A percentile compares a stretch with the other conserved stretches of the same genome.
phyloP scores from a whole-genome alignment of 2,329 filamentous ascomycete genomes.

The Paracoccidioides lutzii region DNA sequence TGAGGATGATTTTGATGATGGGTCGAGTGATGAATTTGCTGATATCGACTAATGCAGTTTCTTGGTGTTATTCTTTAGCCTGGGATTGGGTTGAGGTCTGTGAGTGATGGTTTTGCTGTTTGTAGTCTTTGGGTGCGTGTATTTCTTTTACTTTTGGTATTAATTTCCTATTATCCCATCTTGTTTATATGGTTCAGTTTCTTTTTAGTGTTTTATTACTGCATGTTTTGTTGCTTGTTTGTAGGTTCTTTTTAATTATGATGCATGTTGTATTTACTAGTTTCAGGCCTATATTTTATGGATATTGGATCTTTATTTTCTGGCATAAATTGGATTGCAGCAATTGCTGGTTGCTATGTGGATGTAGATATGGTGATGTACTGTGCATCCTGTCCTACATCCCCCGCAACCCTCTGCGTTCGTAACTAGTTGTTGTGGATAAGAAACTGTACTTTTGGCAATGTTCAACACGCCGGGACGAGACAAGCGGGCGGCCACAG shows the following conservation, averaged over 20 bases:
- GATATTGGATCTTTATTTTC: too few species aligned
- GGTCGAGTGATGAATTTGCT: conserved; percentile 28
- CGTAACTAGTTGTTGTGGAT: too few species aligned
- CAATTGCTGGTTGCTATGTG: too few species aligned
- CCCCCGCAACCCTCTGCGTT: too few species aligned
- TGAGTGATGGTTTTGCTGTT: background rate
- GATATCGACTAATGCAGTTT: conserved; percentile 11
- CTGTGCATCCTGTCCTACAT: too few species aligned
- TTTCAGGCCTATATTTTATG: too few species aligned
- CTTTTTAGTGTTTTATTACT: background rate
- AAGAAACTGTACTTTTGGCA: too few species aligned
- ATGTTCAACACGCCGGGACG: too few species aligned
- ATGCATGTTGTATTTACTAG: background rate
- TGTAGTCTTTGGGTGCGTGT: background rate
- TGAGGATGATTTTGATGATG: conserved; percentile 15
- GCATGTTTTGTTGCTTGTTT: background rate
- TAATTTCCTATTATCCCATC: background rate
- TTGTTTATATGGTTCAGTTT: background rate
- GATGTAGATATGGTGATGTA: too few species aligned
- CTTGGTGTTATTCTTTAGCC: background rate
- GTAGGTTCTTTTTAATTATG: background rate
- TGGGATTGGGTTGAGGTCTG: too few species aligned
- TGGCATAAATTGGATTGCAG: too few species aligned
- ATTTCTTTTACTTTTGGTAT: background rate
- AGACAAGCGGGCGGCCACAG: background rate